These are phyloP conservation scores for Glycine latifolia DNA, from an alignment of 306 rosid species.

Conservation along the genomic window DNA sequence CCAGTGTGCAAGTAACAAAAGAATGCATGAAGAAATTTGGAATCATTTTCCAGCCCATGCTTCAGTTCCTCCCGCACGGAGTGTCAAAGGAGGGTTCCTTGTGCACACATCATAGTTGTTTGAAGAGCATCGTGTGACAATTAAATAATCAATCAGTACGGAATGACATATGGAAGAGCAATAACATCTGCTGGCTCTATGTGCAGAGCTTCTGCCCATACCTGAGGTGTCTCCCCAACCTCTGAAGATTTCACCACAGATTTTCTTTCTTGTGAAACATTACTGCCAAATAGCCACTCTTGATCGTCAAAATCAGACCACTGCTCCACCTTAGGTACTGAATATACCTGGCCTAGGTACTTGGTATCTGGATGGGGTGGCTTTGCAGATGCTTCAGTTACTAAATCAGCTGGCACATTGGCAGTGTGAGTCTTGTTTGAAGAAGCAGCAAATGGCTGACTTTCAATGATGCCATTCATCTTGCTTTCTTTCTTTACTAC, in stretches of 20 bases:
- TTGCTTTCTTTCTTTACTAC: conserved; percentile 61
- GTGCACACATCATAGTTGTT: conserved; percentile 40
- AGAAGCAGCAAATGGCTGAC: conserved; percentile 53
- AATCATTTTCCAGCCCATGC: conserved; percentile 48
- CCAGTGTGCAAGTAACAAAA: conserved; percentile 45
- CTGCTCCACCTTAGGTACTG: conserved; percentile 69
- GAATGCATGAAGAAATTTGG: conserved; percentile 49
- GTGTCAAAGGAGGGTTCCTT: conserved; percentile 47
- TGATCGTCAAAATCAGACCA: conserved; percentile 64
- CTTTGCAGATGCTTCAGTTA: conserved; percentile 51
- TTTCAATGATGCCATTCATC: conserved; percentile 70
- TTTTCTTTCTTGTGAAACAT: conserved; percentile 52
- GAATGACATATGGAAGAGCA: conserved; percentile 92
- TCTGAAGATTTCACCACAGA: conserved; percentile 50
- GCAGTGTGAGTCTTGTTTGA: conserved; percentile 50
- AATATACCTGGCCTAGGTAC: conserved; percentile 66
- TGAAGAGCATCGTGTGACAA: conserved; percentile 42
- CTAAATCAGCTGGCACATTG: conserved; percentile 49
- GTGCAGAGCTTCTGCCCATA: conserved; percentile 89
- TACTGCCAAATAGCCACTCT: conserved; percentile 77
- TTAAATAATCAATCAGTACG: conserved; percentile 63
- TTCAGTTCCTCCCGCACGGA: conserved; percentile 37
- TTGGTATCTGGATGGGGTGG: conserved; percentile 84
- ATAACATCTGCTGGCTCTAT: conserved; percentile 68
- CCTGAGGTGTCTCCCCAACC: conserved; percentile 59